phyloP scores from a whole-genome alignment of 768 basidiomycete genomes.

The Boletus eberwhitei region DNA sequence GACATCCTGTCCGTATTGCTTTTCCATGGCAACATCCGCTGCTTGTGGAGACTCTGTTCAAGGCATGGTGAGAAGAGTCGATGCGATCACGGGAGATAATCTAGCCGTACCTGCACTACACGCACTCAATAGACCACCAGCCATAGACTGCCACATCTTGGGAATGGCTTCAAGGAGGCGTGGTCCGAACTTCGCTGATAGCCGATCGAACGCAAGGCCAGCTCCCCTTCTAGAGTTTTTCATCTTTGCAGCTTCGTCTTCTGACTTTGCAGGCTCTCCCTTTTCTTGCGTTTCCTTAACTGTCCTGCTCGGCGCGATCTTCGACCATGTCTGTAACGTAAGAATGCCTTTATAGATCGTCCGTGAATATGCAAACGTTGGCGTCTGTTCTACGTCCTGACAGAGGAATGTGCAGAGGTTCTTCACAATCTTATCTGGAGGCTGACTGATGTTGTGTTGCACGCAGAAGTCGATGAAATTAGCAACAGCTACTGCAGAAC shows the following conservation, averaged over 20 bases:
- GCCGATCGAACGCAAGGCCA: slow-evolving; percentile 70
- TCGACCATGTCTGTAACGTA: slow-evolving; percentile 55
- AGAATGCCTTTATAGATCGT: slow-evolving; percentile 69
- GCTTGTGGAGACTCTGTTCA: slow-evolving; percentile 49
- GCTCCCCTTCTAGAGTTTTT: slow-evolving; percentile 84
- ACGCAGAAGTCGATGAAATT: slow-evolving; percentile 86
- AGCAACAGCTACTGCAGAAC: slow-evolving; percentile 84
- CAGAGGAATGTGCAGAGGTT: slow-evolving; percentile 97
- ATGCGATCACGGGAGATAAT: not conserved
- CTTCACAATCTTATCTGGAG: slow-evolving; percentile 94
- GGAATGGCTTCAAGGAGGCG: slow-evolving; percentile 77
- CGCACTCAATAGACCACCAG: slow-evolving; percentile 66
- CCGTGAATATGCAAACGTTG: slow-evolving; percentile 74
- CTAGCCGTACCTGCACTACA: slow-evolving; percentile 57
- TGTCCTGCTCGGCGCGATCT: slow-evolving; percentile 32
- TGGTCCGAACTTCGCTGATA: slow-evolving; percentile 75
- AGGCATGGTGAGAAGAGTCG: not conserved
- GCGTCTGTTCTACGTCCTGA: slow-evolving; percentile 85
- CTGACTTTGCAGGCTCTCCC: slow-evolving; percentile 41
- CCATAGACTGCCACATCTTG: slow-evolving; percentile 93
- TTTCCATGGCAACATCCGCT: slow-evolving; percentile 64
- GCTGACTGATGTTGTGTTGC: slow-evolving; percentile 67
- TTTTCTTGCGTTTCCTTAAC: slow-evolving; percentile 43
- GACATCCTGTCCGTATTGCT: slow-evolving; percentile 80
- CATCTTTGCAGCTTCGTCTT: slow-evolving; percentile 56